Evolutionary conservation across 768 basidiomycete genomes (phyloP).

Genomic region (Tremella mesenterica): DNA sequence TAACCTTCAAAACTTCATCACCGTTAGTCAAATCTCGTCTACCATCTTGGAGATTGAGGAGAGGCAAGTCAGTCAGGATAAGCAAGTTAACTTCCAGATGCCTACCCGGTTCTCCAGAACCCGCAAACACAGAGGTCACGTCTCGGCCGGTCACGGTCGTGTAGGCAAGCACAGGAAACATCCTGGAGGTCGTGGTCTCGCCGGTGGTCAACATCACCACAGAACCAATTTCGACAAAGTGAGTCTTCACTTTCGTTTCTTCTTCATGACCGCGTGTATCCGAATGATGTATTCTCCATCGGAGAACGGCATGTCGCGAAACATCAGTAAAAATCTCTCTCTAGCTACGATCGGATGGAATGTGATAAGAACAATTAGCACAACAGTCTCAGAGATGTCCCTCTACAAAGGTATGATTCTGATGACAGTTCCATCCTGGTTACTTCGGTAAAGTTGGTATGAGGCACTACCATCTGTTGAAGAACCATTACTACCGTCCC

Average conservation of each 20-base stretch:
- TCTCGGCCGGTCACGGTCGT: slow-evolving; percentile 99
- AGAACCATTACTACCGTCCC: slow-evolving; percentile 83
- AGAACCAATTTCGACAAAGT: slow-evolving; percentile 92
- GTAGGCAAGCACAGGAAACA: slow-evolving; percentile 99
- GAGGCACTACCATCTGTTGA: slow-evolving; percentile 93
- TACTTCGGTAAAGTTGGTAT: slow-evolving; percentile 99
- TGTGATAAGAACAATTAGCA: too few species aligned
- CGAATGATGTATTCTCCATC: background rate
- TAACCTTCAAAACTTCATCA: slow-evolving; percentile 14
- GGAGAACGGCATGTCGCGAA: too few species aligned
- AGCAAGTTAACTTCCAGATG: slow-evolving; percentile 55
- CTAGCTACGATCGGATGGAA: too few species aligned
- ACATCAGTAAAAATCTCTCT: too few species aligned
- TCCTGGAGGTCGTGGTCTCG: slow-evolving; percentile 99
- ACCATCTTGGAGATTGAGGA: background rate
- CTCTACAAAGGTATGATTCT: too few species aligned
- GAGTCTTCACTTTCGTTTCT: slow-evolving; percentile 6
- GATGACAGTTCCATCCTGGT: slow-evolving; percentile 80
- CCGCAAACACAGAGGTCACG: slow-evolving; percentile 98
- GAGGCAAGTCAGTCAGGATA: too few species aligned
- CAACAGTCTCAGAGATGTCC: too few species aligned
- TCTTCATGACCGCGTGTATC: too few species aligned
- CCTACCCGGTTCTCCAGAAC: slow-evolving; percentile 94
- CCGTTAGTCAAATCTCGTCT: slow-evolving; percentile 11
- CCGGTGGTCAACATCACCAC: slow-evolving; percentile 99